A percentile compares a stretch with the other conserved stretches of the same genome.
Evolutionary conservation across 192 early-diverging fungal species (phyloP).

Genomic region (Podila clonocystis): DNA sequence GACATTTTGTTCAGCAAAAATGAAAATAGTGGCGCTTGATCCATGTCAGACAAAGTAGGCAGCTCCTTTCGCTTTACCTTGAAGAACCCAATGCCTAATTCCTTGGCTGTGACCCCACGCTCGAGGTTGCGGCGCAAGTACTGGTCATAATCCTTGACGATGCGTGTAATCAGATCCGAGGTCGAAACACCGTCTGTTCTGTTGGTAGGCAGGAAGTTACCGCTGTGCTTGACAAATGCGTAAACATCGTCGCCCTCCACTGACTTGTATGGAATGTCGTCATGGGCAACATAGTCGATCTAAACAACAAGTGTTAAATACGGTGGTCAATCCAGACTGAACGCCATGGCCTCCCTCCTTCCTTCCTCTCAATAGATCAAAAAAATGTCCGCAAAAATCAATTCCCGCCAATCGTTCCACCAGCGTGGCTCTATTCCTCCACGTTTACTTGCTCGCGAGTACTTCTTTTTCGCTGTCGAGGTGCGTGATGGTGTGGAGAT

Average conservation of each 20-base stretch:
- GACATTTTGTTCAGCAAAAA: not conserved
- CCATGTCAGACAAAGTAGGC: not conserved
- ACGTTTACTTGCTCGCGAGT: too few species aligned
- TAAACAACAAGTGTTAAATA: constrained; percentile 8
- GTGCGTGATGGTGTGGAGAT: too few species aligned
- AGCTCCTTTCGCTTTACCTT: constrained; percentile 57
- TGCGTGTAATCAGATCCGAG: constrained; percentile 85
- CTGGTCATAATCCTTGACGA: constrained; percentile 86
- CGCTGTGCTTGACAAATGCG: constrained; percentile 82
- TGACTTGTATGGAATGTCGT: constrained; percentile 80
- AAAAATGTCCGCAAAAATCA: too few species aligned
- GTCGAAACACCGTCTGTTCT: constrained; percentile 87
- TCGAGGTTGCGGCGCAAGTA: constrained; percentile 88
- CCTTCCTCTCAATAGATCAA: not conserved
- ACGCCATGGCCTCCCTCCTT: not conserved
- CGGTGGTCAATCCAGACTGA: not conserved
- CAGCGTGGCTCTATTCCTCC: too few species aligned
- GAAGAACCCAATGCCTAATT: constrained; percentile 83
- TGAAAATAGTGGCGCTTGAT: not conserved
- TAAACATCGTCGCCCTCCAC: constrained; percentile 80
- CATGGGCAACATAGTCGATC: constrained; percentile 88
- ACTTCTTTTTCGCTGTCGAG: too few species aligned
- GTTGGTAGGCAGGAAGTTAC: constrained; percentile 69
- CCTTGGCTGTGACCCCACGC: constrained; percentile 82
- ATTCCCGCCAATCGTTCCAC: too few species aligned